Evolutionary conservation across 129 eudicot genomes (phyloP).

Genomic region (Centrapalus pauciflorus): DNA sequence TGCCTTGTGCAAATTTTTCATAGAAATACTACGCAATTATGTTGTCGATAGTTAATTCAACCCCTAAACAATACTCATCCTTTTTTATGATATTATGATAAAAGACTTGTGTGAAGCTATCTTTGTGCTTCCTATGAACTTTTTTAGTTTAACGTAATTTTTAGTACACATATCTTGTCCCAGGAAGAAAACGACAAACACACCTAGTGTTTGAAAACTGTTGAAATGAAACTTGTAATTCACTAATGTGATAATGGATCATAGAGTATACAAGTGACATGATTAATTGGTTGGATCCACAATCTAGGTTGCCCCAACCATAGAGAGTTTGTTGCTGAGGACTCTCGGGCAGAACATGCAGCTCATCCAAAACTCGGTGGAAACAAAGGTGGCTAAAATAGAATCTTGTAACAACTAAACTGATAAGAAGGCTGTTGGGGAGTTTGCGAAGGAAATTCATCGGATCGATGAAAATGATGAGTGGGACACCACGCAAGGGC

Average conservation of each 20-base stretch:
- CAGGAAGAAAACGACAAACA: constrained; percentile 28
- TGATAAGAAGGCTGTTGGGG: constrained; percentile 26
- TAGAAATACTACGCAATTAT: constrained; percentile 50
- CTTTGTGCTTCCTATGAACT: constrained; percentile 38
- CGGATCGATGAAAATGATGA: constrained; percentile 44
- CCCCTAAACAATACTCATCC: constrained; percentile 60
- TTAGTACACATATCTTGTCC: constrained; percentile 60
- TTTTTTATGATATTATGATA: constrained; percentile 29
- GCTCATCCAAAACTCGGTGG: constrained; percentile 65
- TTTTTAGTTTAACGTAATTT: constrained; percentile 21
- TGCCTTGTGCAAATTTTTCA: constrained; percentile 49
- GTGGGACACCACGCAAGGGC: constrained; percentile 46
- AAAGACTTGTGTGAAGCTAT: constrained; percentile 24
- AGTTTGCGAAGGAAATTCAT: constrained; percentile 24
- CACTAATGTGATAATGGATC: constrained; percentile 20
- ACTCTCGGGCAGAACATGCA: constrained; percentile 36
- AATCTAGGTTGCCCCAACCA: constrained; percentile 68
- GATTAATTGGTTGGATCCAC: constrained; percentile 51
- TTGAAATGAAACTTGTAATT: constrained; percentile 43
- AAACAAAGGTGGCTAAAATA: constrained; percentile 53
- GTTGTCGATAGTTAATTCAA: constrained; percentile 42
- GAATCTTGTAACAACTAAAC: constrained; percentile 48
- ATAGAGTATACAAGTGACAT: constrained; percentile 39
- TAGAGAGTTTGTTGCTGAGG: constrained; percentile 47
- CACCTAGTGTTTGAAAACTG: constrained; percentile 33